phyloP scores from a whole-genome alignment of 1,284 basidiomycete species.

The Jaminaea rosea region DNA sequence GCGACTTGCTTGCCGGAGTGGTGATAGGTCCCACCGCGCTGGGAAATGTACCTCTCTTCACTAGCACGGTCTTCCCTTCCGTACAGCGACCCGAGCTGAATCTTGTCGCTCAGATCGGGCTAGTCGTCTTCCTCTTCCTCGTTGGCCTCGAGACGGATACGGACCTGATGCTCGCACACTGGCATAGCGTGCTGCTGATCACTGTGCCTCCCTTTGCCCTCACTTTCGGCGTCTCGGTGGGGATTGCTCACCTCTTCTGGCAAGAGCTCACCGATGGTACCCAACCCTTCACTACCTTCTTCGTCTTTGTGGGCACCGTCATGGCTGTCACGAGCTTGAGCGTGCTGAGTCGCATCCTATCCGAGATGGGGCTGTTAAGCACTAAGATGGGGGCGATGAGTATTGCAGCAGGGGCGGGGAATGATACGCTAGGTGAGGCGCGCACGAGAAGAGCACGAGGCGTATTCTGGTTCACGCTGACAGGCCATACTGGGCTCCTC shows the following conservation, averaged over 20 bases:
- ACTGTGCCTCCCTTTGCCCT: conserved; percentile 30
- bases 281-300: conserved; percentile 28
- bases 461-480: too few species aligned
- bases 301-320: conserved; percentile 32
- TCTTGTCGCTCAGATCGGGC: conserved; percentile 22
- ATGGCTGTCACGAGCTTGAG: conserved; percentile 32
- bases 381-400: conserved; percentile 25
- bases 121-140: conserved; percentile 25
- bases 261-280: conserved; percentile 18
- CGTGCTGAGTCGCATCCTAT: conserved; percentile 25
- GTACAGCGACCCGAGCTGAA: conserved; percentile 17
- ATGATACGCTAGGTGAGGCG: conserved; percentile 31
- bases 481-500: too few species aligned
- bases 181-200: conserved; percentile 15
- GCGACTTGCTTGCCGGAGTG: conserved; percentile 27
- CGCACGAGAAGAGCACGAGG: too few species aligned
- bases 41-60: conserved; percentile 26
- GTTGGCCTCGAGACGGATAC: conserved; percentile 35
- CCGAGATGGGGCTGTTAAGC: conserved; percentile 28
- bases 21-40: conserved; percentile 26
- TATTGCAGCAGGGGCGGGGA: conserved; percentile 26
- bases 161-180: conserved; percentile 17
- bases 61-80: conserved; percentile 16
- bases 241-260: conserved; percentile 26
- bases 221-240: conserved; percentile 30